Evolutionary conservation across 2,329 filamentous ascomycete species (phyloP).

Genomic region (Dothidotthia symphoricarpi): DNA sequence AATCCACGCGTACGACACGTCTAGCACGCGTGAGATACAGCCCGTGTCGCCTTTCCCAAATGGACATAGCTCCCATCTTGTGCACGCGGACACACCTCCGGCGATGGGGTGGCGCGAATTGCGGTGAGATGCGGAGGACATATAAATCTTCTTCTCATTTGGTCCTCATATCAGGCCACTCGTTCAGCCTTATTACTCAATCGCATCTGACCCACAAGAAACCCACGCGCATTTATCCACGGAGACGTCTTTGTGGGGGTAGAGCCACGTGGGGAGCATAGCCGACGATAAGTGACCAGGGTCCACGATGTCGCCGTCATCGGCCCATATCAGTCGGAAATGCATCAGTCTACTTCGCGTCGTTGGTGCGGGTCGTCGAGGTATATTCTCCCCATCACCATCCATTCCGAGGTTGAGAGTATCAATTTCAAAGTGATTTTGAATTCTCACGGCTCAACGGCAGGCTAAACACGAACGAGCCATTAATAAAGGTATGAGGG

Average conservation of each 20-base stretch:
- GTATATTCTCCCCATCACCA: conserved; percentile 21
- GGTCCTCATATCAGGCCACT: conserved; percentile 2
- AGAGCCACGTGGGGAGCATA: conserved; percentile 8
- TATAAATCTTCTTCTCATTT: conserved; percentile 6
- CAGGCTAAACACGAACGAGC: too few species aligned
- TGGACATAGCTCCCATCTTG: conserved; percentile 11
- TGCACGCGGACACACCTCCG: too few species aligned
- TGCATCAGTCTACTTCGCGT: conserved; percentile 17
- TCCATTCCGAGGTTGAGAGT: too few species aligned
- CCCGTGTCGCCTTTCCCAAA: conserved; percentile 11
- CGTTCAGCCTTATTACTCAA: too few species aligned
- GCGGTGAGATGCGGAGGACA: conserved; percentile 11
- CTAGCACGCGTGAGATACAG: too few species aligned
- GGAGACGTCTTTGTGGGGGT: conserved; percentile 5
- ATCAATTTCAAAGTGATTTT: too few species aligned
- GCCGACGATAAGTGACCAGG: conserved; percentile 28
- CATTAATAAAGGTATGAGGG: neutral
- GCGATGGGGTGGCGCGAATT: conserved; percentile 4
- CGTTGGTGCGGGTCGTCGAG: conserved; percentile 16
- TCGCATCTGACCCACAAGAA: neutral
- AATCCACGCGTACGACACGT: too few species aligned
- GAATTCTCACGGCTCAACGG: too few species aligned
- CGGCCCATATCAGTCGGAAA: conserved; percentile 22
- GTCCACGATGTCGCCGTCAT: conserved; percentile 37
- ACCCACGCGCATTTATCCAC: conserved; percentile 10